Percentiles rank a stretch among this genome's conserved stretches.
Evolutionary conservation across 75 land plant species (phyloP).

Genomic region (Pseudotsuga menziesii): DNA sequence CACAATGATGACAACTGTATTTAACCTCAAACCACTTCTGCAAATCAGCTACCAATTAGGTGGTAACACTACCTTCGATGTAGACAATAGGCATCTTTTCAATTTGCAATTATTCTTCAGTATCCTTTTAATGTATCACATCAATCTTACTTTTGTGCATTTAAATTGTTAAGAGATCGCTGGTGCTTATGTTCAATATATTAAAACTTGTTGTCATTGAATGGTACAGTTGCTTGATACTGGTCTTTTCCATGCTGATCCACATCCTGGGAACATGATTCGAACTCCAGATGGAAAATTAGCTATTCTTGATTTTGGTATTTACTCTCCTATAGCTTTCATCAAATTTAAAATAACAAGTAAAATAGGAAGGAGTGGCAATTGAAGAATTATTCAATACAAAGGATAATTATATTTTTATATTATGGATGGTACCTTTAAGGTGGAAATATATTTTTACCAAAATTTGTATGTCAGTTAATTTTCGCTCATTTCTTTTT

Average conservation of each 20-base stretch:
- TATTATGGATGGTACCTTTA: background rate
- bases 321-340: slow-evolving; percentile 3
- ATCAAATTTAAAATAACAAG: background rate
- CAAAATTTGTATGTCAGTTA: background rate
- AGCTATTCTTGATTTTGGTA: slow-evolving; percentile 99
- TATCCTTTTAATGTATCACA: background rate
- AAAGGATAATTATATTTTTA: background rate
- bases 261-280: slow-evolving; percentile 99
- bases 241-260: slow-evolving; percentile 99
- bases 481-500: background rate
- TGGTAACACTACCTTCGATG: too few relatives aligned
- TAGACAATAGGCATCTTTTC: background rate
- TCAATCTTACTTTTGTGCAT: background rate
- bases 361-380: background rate
- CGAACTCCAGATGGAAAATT: slow-evolving; percentile 99
- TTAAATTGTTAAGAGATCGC: background rate
- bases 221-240: slow-evolving; percentile 84
- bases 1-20: too few relatives aligned
- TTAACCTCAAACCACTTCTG: too few relatives aligned
- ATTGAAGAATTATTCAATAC: background rate
- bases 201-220: slow-evolving; percentile 4
- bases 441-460: background rate
- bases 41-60: too few relatives aligned
- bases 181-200: background rate
- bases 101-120: background rate